Percentiles rank a stretch among this genome's conserved stretches.
Conservation (phyloP, 1,284 basidiomycete genomes). For the Sporisorium reilianum region DNA sequence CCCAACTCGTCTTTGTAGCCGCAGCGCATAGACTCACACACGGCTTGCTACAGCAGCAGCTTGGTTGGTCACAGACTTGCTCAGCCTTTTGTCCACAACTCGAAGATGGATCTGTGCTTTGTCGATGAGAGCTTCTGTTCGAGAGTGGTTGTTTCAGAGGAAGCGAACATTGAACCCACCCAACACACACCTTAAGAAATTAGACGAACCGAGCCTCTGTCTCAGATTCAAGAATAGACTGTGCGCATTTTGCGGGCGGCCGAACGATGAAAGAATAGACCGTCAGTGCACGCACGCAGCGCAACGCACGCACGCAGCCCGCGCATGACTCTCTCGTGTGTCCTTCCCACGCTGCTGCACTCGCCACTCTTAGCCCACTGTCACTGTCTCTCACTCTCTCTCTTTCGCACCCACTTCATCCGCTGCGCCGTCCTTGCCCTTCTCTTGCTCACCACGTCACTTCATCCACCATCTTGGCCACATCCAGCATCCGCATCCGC, state of each 20-base stretch:
- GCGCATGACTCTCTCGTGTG: too few species aligned
- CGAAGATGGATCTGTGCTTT: too few species aligned
- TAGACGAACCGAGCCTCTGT: background rate
- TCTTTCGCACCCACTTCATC: background rate
- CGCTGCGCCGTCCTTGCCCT: background rate
- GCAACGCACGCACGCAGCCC: too few species aligned
- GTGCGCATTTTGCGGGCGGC: background rate
- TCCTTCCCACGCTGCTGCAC: too few species aligned
- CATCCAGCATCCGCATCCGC: background rate
- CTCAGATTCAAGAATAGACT: background rate
- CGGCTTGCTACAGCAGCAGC: too few species aligned
- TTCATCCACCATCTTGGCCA: background rate
- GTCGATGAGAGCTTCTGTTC: too few species aligned
- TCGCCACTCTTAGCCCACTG: background rate
- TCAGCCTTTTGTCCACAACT: too few species aligned
- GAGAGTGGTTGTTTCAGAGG: too few species aligned
- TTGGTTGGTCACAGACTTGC: too few species aligned
- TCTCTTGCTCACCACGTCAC: background rate
- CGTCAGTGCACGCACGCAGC: conserved; percentile 1
- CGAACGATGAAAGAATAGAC: background rate
- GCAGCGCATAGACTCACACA: too few species aligned
- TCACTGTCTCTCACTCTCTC: background rate
- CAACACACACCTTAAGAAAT: background rate
- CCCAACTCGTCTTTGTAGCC: too few species aligned
- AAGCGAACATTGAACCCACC: background rate